Evolutionary conservation across 441 rosid genomes (phyloP).

Genomic region (Erodium chrysanthum): DNA sequence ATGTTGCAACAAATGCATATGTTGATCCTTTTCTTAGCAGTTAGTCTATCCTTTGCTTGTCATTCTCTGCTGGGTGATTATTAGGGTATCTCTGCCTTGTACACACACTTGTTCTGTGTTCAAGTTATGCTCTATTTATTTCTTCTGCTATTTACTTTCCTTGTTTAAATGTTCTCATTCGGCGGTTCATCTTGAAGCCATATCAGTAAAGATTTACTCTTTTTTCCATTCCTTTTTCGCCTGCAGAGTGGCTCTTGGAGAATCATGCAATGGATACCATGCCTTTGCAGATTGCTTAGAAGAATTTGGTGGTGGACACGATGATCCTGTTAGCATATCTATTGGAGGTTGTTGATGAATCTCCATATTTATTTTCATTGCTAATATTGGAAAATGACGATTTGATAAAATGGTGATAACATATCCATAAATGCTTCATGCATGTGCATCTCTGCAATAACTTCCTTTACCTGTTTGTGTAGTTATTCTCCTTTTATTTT

Average conservation of each 20-base stretch:
- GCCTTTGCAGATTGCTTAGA: conserved; percentile 63
- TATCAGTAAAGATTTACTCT: background rate
- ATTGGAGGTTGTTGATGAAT: conserved; percentile 57
- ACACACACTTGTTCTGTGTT: background rate
- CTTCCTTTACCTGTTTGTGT: background rate
- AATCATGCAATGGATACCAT: conserved; percentile 56
- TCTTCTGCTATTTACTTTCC: background rate
- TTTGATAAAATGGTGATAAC: background rate
- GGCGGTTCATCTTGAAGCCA: background rate
- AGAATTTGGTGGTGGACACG: conserved; percentile 74
- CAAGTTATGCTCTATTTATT: background rate
- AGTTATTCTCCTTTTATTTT: background rate
- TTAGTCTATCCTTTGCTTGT: background rate
- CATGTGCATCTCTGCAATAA: background rate
- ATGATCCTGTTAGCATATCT: conserved; percentile 75
- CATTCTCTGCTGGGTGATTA: background rate
- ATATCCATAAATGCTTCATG: background rate
- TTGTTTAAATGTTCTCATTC: background rate
- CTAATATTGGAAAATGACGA: background rate
- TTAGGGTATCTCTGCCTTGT: background rate
- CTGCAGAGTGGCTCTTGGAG: conserved; percentile 58
- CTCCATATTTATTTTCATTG: conserved; percentile 10
- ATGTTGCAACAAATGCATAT: too few relatives aligned
- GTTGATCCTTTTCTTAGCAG: background rate
- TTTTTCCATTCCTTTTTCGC: conserved; percentile 10